These are phyloP conservation scores for Mycena capillaripes DNA, from an alignment of 768 basidiomycete species.

Conservation along the genomic window DNA sequence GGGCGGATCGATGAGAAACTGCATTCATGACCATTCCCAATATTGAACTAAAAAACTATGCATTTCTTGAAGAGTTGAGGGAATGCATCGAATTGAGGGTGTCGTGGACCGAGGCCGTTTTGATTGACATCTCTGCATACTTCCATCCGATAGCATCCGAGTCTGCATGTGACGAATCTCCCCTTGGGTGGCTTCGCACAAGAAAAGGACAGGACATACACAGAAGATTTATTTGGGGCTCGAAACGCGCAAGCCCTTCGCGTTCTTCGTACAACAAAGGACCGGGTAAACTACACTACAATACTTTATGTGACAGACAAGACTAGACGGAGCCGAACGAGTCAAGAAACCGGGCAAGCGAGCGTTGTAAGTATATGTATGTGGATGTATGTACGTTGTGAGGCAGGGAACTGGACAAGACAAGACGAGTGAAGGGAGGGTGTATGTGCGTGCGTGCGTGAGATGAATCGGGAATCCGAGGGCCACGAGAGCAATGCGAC, in stretches of 20 bases:
- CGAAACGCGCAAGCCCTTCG: constrained; percentile 40
- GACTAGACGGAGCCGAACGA: constrained; percentile 12
- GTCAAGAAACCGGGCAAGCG: constrained; percentile 14
- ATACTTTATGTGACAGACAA: constrained; percentile 10
- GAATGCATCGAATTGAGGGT: too few relatives aligned
- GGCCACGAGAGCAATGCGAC: constrained; percentile 11
- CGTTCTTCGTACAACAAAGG: constrained; percentile 30
- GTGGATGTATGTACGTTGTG: constrained; percentile 14
- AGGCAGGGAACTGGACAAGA: background rate
- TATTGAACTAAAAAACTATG: too few relatives aligned
- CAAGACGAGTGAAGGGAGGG: background rate
- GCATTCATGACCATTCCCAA: too few relatives aligned
- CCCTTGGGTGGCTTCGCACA: too few relatives aligned
- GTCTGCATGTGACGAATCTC: too few relatives aligned
- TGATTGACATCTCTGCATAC: too few relatives aligned
- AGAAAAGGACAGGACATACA: background rate
- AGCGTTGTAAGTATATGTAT: constrained; percentile 4
- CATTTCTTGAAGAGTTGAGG: too few relatives aligned
- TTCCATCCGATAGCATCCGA: too few relatives aligned
- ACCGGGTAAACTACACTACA: constrained; percentile 23
- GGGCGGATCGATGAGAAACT: too few relatives aligned
- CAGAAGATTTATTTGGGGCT: constrained; percentile 32
- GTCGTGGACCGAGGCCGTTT: too few relatives aligned
- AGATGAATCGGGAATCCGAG: constrained; percentile 4
- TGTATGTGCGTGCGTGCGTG: constrained; percentile 13